A percentile compares a stretch with the other conserved stretches of the same genome.
Evolutionary conservation across 192 early-diverging fungal species (phyloP).

Genomic region (Pilobolus umbonatus): DNA sequence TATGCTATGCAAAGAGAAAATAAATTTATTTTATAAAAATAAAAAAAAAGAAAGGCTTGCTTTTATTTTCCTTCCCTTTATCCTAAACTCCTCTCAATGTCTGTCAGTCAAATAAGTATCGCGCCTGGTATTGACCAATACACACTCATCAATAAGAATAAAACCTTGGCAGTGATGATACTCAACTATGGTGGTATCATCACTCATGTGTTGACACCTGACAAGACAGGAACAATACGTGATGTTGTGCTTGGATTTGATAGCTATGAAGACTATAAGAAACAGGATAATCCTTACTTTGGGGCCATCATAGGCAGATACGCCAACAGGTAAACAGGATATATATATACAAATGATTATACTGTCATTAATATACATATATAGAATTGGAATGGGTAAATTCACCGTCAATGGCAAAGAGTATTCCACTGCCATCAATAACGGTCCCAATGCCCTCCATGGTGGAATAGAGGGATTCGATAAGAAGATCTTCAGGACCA

Average conservation of each 20-base stretch:
- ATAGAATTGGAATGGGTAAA: constrained; percentile 53
- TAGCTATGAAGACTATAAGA: constrained; percentile 40
- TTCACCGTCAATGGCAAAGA: constrained; percentile 57
- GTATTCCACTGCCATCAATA: constrained; percentile 59
- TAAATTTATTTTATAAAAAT: neutral
- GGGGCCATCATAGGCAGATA: constrained; percentile 72
- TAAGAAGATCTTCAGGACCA: constrained; percentile 55
- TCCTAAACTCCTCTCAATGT: constrained; percentile 11
- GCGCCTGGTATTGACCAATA: constrained; percentile 30
- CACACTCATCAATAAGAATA: constrained; percentile 27
- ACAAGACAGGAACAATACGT: constrained; percentile 42
- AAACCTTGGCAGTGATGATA: constrained; percentile 37
- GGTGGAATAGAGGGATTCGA: constrained; percentile 75
- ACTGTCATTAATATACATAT: neutral
- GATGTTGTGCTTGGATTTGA: constrained; percentile 79
- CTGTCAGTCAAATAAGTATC: constrained; percentile 21
- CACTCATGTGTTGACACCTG: constrained; percentile 58
- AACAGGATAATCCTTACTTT: constrained; percentile 64
- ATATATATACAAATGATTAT: neutral
- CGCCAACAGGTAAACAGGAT: constrained; percentile 58
- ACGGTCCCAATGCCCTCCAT: constrained; percentile 78
- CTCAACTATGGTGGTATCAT: constrained; percentile 66
- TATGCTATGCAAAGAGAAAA: neutral
- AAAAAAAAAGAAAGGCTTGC: neutral
- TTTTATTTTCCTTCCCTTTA: neutral